phyloP scores from a whole-genome alignment of 371 early-diverging fungal genomes.

The Mucor velutinosus region DNA sequence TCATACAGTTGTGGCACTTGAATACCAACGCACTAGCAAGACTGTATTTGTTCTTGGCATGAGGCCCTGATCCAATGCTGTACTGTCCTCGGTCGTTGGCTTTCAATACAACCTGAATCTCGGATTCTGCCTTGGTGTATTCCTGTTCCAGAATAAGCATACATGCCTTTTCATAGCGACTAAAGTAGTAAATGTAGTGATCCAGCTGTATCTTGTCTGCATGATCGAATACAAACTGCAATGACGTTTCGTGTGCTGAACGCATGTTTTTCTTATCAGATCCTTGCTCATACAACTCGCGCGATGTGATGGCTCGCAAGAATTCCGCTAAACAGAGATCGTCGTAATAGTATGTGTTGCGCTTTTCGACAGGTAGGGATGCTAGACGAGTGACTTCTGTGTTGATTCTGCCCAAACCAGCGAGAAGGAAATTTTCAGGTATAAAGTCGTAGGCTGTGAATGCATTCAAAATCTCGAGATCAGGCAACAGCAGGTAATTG shows the following conservation, averaged over 20 bases:
- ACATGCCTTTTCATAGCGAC: constrained; percentile 58
- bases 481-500: constrained; percentile 64
- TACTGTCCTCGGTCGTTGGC: constrained; percentile 40
- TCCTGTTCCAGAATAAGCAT: constrained; percentile 46
- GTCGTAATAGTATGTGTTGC: constrained; percentile 48
- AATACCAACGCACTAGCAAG: constrained; percentile 44
- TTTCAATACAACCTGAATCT: constrained; percentile 44
- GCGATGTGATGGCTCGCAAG: constrained; percentile 41
- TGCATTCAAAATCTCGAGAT: constrained; percentile 68
- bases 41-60: constrained; percentile 50
- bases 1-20: constrained; percentile 47
- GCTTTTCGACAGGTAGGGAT: not conserved
- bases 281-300: constrained; percentile 19
- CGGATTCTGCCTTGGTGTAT: constrained; percentile 46
- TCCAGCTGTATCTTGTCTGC: constrained; percentile 47
- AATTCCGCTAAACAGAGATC: constrained; percentile 70
- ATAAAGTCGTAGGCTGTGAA: constrained; percentile 65
- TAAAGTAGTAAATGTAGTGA: constrained; percentile 66
- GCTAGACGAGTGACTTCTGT: constrained; percentile 42
- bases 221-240: constrained; percentile 28
- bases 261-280: constrained; percentile 3
- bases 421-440: constrained; percentile 43
- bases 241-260: constrained; percentile 18
- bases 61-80: constrained; percentile 39
- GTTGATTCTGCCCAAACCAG: constrained; percentile 47